phyloP scores from a whole-genome alignment of 1,284 basidiomycete species.

The Malassezia slooffiae region DNA sequence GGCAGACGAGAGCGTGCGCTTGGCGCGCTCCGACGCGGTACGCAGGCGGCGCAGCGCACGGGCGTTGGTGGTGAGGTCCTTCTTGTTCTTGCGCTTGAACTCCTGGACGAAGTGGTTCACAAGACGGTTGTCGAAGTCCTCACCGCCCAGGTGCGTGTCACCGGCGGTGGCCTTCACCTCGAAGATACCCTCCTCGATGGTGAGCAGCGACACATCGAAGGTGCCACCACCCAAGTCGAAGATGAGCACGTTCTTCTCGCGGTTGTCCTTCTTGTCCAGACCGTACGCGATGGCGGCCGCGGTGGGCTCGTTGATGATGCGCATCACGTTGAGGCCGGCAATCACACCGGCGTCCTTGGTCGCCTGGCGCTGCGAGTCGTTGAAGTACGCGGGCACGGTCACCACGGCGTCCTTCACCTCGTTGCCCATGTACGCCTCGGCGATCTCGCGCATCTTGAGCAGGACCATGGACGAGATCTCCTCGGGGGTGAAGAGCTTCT shows the following conservation, averaged over 20 bases:
- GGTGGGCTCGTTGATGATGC: slow-evolving; percentile 93
- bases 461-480: slow-evolving; percentile 97
- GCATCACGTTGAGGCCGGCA: slow-evolving; percentile 78
- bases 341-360: slow-evolving; percentile 89
- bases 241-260: slow-evolving; percentile 86
- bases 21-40: slow-evolving; percentile 95
- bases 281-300: slow-evolving; percentile 91
- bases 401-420: slow-evolving; percentile 78
- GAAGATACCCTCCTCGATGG: slow-evolving; percentile 97
- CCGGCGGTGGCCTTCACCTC: slow-evolving; percentile 98
- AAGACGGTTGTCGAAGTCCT: slow-evolving; percentile 93
- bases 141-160: slow-evolving; percentile 97
- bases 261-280: slow-evolving; percentile 68
- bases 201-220: slow-evolving; percentile 95
- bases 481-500: slow-evolving; percentile 86
- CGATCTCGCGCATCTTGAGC: slow-evolving; percentile 94
- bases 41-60: slow-evolving; percentile 95
- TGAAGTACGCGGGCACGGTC: slow-evolving; percentile 87
- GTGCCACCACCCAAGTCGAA: slow-evolving; percentile 99
- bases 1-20: slow-evolving; percentile 93
- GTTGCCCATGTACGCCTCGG: slow-evolving; percentile 84
- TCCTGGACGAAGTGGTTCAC: slow-evolving; percentile 97
- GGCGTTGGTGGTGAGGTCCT: slow-evolving; percentile 80
- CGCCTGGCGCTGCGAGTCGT: slow-evolving; percentile 89
- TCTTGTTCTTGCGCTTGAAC: slow-evolving; percentile 98